Conservation (phyloP, 2,329 filamentous ascomycete genomes). For the Calonectria multiphialidica region DNA sequence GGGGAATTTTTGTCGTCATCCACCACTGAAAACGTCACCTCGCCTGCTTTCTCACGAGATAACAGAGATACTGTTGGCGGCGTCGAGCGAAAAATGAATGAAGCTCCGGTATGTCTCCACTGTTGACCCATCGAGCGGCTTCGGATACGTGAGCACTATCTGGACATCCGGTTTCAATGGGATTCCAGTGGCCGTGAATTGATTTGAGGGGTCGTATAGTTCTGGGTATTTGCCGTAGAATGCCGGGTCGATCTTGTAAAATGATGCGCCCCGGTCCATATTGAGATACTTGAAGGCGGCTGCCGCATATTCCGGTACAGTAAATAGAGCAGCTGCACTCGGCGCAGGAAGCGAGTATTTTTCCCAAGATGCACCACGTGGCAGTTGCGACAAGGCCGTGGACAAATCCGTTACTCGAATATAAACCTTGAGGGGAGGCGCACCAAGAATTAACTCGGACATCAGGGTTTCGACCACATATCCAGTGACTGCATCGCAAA, state of each 20-base stretch:
- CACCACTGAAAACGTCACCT: not conserved
- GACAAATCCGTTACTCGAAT: constrained; percentile 47
- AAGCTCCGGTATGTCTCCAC: constrained; percentile 49
- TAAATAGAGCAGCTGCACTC: constrained; percentile 38
- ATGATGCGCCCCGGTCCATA: constrained; percentile 47
- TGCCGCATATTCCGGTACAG: constrained; percentile 37
- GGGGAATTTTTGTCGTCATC: not conserved
- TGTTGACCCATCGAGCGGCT: constrained; percentile 42
- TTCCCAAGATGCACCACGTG: not conserved
- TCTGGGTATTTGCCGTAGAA: constrained; percentile 49
- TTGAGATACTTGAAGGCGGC: constrained; percentile 44
- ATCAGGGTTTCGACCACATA: constrained; percentile 47
- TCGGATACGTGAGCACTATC: constrained; percentile 45
- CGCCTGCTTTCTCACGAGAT: not conserved
- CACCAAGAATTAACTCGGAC: constrained; percentile 43
- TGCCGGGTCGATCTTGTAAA: constrained; percentile 49
- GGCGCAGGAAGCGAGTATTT: constrained; percentile 40
- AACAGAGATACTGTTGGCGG: constrained; percentile 32
- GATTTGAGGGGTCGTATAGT: constrained; percentile 41
- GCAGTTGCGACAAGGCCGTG: constrained; percentile 37
- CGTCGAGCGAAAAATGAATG: constrained; percentile 48
- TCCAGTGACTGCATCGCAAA: constrained; percentile 48
- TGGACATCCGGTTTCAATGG: constrained; percentile 45
- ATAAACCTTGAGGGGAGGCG: constrained; percentile 43
- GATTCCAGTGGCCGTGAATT: constrained; percentile 44